A percentile compares a stretch with the other conserved stretches of the same genome.
Conservation (phyloP, 1,284 basidiomycete genomes). For the Apiotrichum akiyoshidainum region DNA sequence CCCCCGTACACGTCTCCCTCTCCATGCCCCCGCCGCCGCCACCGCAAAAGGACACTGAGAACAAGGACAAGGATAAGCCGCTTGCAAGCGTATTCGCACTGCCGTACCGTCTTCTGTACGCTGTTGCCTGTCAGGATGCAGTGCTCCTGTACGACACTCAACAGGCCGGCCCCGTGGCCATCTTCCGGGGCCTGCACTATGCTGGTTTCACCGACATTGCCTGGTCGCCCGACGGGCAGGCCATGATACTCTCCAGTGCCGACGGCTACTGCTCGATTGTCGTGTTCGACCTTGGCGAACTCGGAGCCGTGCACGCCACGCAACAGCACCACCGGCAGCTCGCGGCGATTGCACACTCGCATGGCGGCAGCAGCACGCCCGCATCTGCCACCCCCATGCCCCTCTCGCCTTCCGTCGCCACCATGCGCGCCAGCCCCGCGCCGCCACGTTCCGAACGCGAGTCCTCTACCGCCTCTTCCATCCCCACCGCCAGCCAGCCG, state of each 20-base stretch:
- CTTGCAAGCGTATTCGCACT: conserved; percentile 67
- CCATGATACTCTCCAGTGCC: conserved; percentile 82
- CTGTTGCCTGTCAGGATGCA: conserved; percentile 94
- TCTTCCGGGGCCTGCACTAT: conserved; percentile 93
- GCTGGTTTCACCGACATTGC: conserved; percentile 95
- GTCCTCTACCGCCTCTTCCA: conserved; percentile 35
- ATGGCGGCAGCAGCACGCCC: conserved; percentile 44
- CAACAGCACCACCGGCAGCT: conserved; percentile 84
- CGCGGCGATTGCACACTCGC: conserved; percentile 77
- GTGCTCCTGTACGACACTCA: conserved; percentile 96
- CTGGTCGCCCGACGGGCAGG: conserved; percentile 95
- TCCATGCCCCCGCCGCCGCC: conserved; percentile 51
- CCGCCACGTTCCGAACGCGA: conserved; percentile 42
- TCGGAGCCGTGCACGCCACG: conserved; percentile 76
- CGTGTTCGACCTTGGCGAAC: conserved; percentile 73
- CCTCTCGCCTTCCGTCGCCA: conserved; percentile 54
- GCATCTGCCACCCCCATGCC: conserved; percentile 45
- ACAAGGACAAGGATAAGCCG: conserved; percentile 26
- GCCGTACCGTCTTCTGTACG: conserved; percentile 91
- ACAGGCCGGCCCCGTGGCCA: conserved; percentile 85
- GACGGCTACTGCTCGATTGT: conserved; percentile 97
- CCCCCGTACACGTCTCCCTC: conserved; percentile 43
- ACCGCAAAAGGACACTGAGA: conserved; percentile 40
- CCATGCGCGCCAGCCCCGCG: conserved; percentile 39
- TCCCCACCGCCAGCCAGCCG: conserved; percentile 15